Evolutionary conservation across 176 grass and related monocot genomes (phyloP).

Genomic region (Pharus latifolius): DNA sequence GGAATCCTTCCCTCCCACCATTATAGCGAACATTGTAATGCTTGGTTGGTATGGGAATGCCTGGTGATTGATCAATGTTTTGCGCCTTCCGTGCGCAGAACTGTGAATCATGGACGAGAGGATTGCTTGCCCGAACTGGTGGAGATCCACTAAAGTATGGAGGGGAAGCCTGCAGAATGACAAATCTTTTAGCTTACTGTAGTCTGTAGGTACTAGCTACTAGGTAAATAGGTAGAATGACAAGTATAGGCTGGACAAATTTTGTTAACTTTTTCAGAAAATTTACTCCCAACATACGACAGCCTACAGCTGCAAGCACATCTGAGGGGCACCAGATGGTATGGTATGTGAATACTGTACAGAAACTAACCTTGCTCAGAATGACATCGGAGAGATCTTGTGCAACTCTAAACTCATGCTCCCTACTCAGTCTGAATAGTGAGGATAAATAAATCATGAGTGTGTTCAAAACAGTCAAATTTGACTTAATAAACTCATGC

Average conservation of each 20-base stretch:
- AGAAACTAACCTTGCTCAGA: constrained; percentile 37
- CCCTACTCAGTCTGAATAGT: constrained; percentile 5
- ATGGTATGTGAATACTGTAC: background rate
- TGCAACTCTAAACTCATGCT: constrained; percentile 24
- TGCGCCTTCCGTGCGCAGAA: constrained; percentile 38
- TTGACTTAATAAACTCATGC: background rate
- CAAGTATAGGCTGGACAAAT: background rate
- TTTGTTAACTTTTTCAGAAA: background rate
- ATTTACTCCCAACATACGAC: background rate
- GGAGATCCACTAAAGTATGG: constrained; percentile 52
- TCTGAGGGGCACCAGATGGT: background rate
- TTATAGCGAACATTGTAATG: background rate
- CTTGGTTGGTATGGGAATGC: constrained; percentile 36
- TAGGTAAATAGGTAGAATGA: background rate
- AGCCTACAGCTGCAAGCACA: background rate
- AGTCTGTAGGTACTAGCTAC: background rate
- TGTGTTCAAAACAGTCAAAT: background rate
- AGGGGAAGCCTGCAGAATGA: constrained; percentile 49
- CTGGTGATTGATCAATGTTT: background rate
- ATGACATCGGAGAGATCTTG: constrained; percentile 54
- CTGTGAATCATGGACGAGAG: constrained; percentile 36
- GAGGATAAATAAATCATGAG: background rate
- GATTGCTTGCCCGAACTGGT: constrained; percentile 48
- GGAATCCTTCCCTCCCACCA: background rate
- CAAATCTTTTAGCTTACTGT: background rate